These are phyloP conservation scores for Globisporangium nunn DNA, from an alignment of 352 stramenopile genomes.

Conservation along the genomic window DNA sequence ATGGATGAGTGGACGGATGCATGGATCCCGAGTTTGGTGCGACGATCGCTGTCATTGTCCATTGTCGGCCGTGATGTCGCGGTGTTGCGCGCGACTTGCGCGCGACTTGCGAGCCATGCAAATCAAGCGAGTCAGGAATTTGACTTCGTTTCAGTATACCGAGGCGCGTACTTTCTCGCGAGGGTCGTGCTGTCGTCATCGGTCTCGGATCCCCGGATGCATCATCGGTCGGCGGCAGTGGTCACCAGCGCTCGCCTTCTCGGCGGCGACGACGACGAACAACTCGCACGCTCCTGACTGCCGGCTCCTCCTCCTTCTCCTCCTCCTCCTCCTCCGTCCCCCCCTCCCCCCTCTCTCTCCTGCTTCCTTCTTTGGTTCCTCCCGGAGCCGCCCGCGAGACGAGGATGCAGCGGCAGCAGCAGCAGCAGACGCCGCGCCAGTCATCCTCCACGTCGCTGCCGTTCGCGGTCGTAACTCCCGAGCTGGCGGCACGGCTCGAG, in stretches of 20 bases:
- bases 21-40: neutral
- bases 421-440: slow-evolving; percentile 2
- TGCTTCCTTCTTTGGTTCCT: neutral
- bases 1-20: neutral
- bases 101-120: neutral
- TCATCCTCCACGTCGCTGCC: slow-evolving; percentile 14
- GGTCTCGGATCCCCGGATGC: neutral
- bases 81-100: neutral
- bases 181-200: neutral
- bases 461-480: slow-evolving; percentile 8
- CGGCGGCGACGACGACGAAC: neutral
- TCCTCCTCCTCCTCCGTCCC: neutral
- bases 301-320: neutral
- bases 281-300: neutral
- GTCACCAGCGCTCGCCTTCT: no score
- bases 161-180: neutral
- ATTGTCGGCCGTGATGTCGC: no score
- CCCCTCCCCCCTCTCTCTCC: neutral
- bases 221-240: no score
- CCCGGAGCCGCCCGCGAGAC: neutral
- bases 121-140: neutral
- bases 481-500: slow-evolving; percentile 13
- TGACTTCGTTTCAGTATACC: neutral
- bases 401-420: slow-evolving; percentile 1
- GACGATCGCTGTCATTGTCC: neutral